Evolutionary conservation across 2,329 filamentous ascomycete species (phyloP), one percentile per base, ranked within the genome.

Genomic region (Scorias spongiosa): DNA sequence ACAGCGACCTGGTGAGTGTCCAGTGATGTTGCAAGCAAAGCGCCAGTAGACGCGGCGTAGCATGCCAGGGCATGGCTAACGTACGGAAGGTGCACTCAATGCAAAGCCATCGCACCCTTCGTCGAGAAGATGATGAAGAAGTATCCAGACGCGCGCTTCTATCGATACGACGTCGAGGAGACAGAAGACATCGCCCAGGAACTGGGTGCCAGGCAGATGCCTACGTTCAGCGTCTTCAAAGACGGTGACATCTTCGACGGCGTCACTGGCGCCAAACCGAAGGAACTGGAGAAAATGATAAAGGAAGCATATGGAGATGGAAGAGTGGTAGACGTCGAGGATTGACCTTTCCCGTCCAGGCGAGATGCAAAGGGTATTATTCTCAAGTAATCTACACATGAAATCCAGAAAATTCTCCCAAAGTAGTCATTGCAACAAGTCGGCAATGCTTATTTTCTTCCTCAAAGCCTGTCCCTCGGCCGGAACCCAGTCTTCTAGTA

Each of bases 211-310:
- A 54, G 49, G 28, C 46, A 51, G 29, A 57, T 60, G 57, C 57
- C 57, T 18, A 56, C 55, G 9, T 60, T 60, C 46, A 48, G 56
- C 43, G 46, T 58, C n/a, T 60, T 60, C 50, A 54, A 55, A 40
- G 54, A 60, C 43, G 57, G 57, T 5, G 57, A 59, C 40, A 20
- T 60, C 36, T 45, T 47, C 39, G 54, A 50, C 11, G 49, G 49
- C 17, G 49, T 60, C 2, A 59, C 54, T 9, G 57, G 57, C 2
- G 55, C 56, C 15, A 58, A 54, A 41, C 53, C 51, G 14, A 50
- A 49, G 42, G 51, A 51, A 43, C 44, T 60, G 37, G 57, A 60
- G 51, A 53, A 54, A 36, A 38, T 47, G 41, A 46, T 55, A 39
- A 40, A 43, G 42, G 47, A 51, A 46, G 50, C 49, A 39, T 59